Base-by-base conservation (phyloP, 495 filamentous ascomycete species). In the Bombardia bombarda region DNA sequence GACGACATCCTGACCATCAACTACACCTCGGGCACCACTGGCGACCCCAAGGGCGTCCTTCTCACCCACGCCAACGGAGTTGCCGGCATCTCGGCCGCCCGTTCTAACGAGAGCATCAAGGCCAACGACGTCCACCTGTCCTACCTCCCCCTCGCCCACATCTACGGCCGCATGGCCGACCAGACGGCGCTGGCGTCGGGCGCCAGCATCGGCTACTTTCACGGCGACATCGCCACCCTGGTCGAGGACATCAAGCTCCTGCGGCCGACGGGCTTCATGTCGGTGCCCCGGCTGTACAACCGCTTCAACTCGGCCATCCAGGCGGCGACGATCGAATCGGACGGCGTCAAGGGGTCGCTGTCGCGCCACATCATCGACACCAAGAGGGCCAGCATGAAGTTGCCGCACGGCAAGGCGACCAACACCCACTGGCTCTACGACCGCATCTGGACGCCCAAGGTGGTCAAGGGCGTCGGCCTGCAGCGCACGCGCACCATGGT, bases 1-100 rank as follows among this genome's bases (percentile, higher is more conserved):
- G 74, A 83, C 2, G 89, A 96, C 56, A 73, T 84, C 53, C 73
- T 94, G 43, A 97, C 92, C 24, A 89, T 98, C 66, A 98, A 97
- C 68, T 98, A 98, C 67, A 98, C 92, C 8, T 94, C 87, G 10
- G 92, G 92, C 14, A 98, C 92, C 8, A 98, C 92, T 13, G 92
- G 92, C 19, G 95, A 96, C 74, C 92, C 92, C 4, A 98, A 98
- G 68, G 92, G 92, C 43, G 92, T 97, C 5, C 70, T 90, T 25
- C 65, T 97, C 47, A 88, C 84, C 3, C 93, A 98, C 56, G 67
- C 69, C 49, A 86, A 83, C 57, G 86, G 88, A 21, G 77, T 93
- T 4, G 79, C 87, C 2, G 87, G 81, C 17, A 72, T 84, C 31
- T 70, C 80, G 4, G 65, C 68, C 25, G 74, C 74, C 32, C 67